Conservation (phyloP, 228 moss, liverwort and hornwort genomes). For the Sphagnum fallax region DNA sequence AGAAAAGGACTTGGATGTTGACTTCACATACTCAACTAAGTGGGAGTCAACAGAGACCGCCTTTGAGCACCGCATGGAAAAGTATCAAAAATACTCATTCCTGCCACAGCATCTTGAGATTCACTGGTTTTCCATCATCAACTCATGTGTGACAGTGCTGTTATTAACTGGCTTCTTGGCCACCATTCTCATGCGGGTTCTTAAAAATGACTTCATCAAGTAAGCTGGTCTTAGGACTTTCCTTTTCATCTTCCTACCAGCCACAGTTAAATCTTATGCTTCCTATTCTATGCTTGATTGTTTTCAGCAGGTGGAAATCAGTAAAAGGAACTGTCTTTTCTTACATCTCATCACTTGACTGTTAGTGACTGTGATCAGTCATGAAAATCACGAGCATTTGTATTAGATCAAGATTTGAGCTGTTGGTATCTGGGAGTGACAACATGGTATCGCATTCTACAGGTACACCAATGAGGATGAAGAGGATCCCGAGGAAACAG, state of each 20-base stretch:
- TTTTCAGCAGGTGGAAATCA: background rate
- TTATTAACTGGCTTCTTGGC: conserved; percentile 91
- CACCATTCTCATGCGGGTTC: conserved; percentile 91
- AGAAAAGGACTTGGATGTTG: conserved; percentile 37
- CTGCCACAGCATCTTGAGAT: conserved; percentile 85
- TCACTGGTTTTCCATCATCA: conserved; percentile 98
- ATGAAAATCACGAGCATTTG: background rate
- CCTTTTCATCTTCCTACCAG: background rate
- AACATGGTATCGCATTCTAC: background rate
- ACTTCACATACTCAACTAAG: conserved; percentile 75
- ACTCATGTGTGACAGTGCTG: conserved; percentile 93
- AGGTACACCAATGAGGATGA: conserved; percentile 97
- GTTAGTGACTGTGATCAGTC: too few relatives aligned
- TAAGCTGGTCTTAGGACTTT: conserved; percentile 17
- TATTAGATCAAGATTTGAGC: background rate
- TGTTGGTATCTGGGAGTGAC: background rate
- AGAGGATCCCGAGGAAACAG: conserved; percentile 96
- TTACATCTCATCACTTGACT: too few relatives aligned
- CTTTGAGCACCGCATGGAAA: conserved; percentile 78
- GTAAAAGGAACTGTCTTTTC: too few relatives aligned
- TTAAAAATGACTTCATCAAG: conserved; percentile 98
- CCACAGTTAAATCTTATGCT: background rate
- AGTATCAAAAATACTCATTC: conserved; percentile 80
- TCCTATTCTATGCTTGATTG: background rate
- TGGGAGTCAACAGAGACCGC: conserved; percentile 56